Percentiles rank a stretch among this genome's conserved stretches.
Evolutionary conservation across 1,139 yeast genomes (phyloP).

Genomic region (Spathaspora jeffriesii): DNA sequence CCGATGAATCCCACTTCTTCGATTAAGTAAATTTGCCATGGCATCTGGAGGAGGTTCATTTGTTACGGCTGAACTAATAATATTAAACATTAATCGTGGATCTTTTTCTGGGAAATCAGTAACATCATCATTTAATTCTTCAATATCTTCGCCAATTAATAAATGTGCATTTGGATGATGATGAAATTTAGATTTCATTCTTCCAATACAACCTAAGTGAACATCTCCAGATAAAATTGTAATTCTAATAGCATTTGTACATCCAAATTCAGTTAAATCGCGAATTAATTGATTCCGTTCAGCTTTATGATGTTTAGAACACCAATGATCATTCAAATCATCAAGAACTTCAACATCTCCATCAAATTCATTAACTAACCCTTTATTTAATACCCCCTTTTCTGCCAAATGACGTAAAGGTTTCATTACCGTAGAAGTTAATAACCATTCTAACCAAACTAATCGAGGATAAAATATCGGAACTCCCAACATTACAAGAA

Average conservation of each 20-base stretch:
- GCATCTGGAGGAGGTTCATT: conserved; percentile 93
- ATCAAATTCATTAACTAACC: conserved; percentile 86
- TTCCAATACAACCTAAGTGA: conserved; percentile 82
- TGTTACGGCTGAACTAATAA: conserved; percentile 85
- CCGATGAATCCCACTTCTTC: conserved; percentile 68
- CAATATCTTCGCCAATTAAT: conserved; percentile 23
- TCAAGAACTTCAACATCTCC: conserved; percentile 90
- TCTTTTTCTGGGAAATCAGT: conserved; percentile 62
- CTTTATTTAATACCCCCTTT: conserved; percentile 64
- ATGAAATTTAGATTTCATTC: conserved; percentile 65
- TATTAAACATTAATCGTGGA: conserved; percentile 76
- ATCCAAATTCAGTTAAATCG: conserved; percentile 62
- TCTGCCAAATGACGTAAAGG: conserved; percentile 73
- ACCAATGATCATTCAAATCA: conserved; percentile 96
- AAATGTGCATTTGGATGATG: conserved; percentile 39
- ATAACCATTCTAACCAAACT: conserved; percentile 82
- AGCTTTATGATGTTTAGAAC: conserved; percentile 77
- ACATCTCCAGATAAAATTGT: conserved; percentile 94
- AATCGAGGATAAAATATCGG: conserved; percentile 94
- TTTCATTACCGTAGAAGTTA: conserved; percentile 58
- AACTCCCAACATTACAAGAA: conserved; percentile 84
- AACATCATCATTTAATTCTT: conserved; percentile 37
- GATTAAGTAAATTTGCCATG: conserved; percentile 70
- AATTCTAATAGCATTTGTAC: conserved; percentile 63
- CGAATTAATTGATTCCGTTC: conserved; percentile 70